phyloP scores from a whole-genome alignment of 139 green algal genomes.

The Yamagishiella unicocca region DNA sequence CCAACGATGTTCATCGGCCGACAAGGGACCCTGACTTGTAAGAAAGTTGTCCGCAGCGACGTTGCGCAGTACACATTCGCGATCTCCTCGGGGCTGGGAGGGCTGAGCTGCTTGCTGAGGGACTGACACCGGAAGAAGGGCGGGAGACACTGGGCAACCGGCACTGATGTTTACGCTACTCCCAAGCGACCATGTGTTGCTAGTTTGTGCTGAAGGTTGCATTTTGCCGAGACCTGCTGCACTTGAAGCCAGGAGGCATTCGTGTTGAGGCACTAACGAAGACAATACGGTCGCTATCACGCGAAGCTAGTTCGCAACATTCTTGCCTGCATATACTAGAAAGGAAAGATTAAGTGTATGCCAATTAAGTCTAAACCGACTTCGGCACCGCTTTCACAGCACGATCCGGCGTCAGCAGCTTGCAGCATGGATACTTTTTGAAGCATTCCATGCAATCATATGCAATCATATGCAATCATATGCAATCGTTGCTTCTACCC shows the following conservation, averaged over 20 bases:
- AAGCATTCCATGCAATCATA: too few relatives aligned
- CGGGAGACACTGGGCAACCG: neutral
- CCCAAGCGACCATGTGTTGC: neutral
- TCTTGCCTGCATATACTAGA: too few relatives aligned
- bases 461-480: too few relatives aligned
- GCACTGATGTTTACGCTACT: neutral
- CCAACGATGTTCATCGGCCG: neutral
- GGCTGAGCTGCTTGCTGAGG: conserved; percentile 5
- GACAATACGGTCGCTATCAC: too few relatives aligned
- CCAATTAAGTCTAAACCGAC: too few relatives aligned
- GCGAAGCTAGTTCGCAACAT: too few relatives aligned
- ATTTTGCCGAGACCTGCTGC: neutral
- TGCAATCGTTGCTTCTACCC: too few relatives aligned
- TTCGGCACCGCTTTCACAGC: too few relatives aligned
- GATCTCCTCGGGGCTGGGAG: neutral
- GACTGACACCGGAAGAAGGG: neutral
- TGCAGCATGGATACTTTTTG: too few relatives aligned
- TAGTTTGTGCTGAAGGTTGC: neutral
- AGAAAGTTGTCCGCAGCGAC: neutral
- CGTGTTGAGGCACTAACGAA: too few relatives aligned
- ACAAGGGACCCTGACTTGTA: neutral
- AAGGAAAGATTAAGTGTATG: too few relatives aligned
- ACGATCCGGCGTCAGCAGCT: too few relatives aligned
- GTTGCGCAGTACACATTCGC: neutral
- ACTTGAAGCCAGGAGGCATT: neutral